Conservation (phyloP, 2,329 filamentous ascomycete genomes). For the Ophiobolus disseminans region DNA sequence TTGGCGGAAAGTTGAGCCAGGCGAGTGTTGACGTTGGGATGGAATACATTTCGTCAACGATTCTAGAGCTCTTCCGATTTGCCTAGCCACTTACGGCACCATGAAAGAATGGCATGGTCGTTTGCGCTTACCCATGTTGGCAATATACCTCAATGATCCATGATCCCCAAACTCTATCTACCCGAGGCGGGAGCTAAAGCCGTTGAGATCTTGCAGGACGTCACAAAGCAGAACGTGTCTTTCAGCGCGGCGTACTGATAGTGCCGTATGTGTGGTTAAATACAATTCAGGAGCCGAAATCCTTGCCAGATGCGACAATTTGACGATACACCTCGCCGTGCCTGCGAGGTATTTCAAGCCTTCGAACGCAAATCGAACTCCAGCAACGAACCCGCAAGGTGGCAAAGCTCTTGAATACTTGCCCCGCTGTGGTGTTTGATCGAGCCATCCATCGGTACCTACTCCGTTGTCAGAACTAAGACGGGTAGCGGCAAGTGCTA, state of each 20-base stretch:
- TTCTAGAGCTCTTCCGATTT: conserved; percentile 17
- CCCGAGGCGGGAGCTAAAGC: conserved; percentile 43
- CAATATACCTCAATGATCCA: conserved; percentile 24
- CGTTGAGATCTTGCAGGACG: conserved; percentile 37
- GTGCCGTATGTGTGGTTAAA: no score
- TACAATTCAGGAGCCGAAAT: no score
- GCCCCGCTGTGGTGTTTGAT: conserved; percentile 24
- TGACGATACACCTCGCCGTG: no score
- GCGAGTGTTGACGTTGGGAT: conserved; percentile 35
- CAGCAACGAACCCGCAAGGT: not conserved
- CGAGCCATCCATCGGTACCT: conserved; percentile 13
- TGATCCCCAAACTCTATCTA: conserved; percentile 42
- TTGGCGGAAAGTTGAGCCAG: conserved; percentile 23
- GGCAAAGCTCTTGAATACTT: conserved; percentile 5
- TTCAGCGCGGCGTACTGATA: no score
- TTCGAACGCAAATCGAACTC: not conserved
- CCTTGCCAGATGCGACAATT: no score
- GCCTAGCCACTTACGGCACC: conserved; percentile 15
- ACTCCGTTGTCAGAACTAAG: conserved; percentile 25
- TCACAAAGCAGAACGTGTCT: conserved; percentile 17
- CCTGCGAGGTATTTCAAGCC: not conserved
- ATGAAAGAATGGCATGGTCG: conserved; percentile 21
- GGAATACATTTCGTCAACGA: conserved; percentile 36
- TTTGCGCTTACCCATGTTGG: conserved; percentile 16
- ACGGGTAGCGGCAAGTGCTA: conserved; percentile 23